Base-by-base conservation (phyloP, 2,329 filamentous ascomycete genomes). In the Epichloe hybrida region DNA sequence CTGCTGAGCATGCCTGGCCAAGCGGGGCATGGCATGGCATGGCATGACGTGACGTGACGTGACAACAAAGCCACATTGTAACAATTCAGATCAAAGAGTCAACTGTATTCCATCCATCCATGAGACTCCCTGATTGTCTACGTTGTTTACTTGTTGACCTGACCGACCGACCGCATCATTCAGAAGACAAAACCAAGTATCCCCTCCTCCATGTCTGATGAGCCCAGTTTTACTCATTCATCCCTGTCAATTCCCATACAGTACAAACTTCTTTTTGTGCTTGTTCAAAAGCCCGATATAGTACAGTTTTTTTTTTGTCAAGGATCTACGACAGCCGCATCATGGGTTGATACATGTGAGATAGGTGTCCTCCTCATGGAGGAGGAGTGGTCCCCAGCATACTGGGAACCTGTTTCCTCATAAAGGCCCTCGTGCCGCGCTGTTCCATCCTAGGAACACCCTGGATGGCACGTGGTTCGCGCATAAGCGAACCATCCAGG, bases 401-500 rank as follows among this genome's bases (percentile, higher is more conserved):
- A 55, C 68, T 72, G 20, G 70, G 68, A 23, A 81, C 77, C 59
- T 80, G 77, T 61, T 81, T 81, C 55, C 77, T 66, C 49, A 75
- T 60, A 46, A 81, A 65, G 31, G 74, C 73, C 39, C 70, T 70
- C 7, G 68, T 68, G 35, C 73, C 66, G n/a, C 72, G 70, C 51
- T 73, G 72, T 52, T 79, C 76, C 17, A 76, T 73, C 36, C 79
- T 71, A 23, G 89, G 89, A n/a, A 89, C 82, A 37, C 90, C 90
- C 64, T 95, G 88, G 39, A 95, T 91, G 55, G 87, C 82, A 52
- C 90, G 79, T 34, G 90, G 90, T 67, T 96, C 90, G 64, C 88
- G 88, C 88, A 97, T 95, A 45, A 96, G 72, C 13, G 81, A 79
- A 4, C 84, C 78, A 60, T 98, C 93, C 9, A 98, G 76, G 61